Percentiles rank a stretch among this genome's conserved stretches.
These are phyloP conservation scores for Nicotiana paniculata DNA, from an alignment of 257 asterid genomes.

Conservation along the genomic window DNA sequence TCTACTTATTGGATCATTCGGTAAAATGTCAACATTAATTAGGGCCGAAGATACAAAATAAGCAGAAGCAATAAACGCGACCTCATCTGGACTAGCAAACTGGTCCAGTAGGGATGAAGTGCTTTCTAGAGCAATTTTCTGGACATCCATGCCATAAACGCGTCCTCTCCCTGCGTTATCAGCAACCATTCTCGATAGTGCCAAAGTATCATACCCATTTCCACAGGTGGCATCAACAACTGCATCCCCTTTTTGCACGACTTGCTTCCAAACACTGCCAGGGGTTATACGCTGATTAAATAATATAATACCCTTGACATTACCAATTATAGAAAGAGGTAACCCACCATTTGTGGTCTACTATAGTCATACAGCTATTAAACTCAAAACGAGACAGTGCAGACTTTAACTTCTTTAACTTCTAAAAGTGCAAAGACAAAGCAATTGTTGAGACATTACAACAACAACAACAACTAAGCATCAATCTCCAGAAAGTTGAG, in stretches of 20 bases:
- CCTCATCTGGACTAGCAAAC: conserved; percentile 55
- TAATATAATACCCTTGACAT: not conserved
- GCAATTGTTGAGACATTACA: not conserved
- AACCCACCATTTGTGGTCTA: not conserved
- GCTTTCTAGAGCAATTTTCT: conserved; percentile 63
- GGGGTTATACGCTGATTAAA: not conserved
- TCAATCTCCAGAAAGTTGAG: no score
- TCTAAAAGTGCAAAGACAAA: not conserved
- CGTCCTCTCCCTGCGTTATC: conserved; percentile 51
- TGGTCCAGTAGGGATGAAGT: conserved; percentile 64
- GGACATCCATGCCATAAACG: conserved; percentile 82
- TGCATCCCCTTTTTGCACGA: conserved; percentile 67
- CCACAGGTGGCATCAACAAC: conserved; percentile 97
- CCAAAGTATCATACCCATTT: conserved; percentile 82
- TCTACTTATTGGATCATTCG: not conserved
- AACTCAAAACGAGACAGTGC: not conserved
- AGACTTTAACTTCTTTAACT: not conserved
- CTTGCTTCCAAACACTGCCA: conserved; percentile 72
- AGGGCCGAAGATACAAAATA: not conserved
- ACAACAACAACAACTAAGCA: no score
- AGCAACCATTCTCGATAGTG: conserved; percentile 58
- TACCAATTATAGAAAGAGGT: not conserved
- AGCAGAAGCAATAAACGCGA: conserved; percentile 4
- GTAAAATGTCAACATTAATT: not conserved
- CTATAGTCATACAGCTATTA: not conserved